Evolutionary conservation across 331 rosid genomes (phyloP).

Genomic region (Quercus phellos): DNA sequence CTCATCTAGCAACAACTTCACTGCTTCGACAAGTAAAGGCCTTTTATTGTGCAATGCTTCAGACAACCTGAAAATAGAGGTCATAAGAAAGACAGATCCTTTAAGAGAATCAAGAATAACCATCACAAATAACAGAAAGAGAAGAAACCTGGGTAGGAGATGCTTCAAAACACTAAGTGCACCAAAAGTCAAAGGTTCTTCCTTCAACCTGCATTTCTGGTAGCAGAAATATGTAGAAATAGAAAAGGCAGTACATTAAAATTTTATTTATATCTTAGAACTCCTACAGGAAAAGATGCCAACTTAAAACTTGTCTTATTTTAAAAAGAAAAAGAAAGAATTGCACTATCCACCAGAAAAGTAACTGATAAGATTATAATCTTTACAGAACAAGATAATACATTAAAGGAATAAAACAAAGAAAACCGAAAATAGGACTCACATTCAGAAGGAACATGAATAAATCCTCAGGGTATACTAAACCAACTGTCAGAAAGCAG

Average conservation of each 20-base stretch:
- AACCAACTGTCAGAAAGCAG: conserved; percentile 85
- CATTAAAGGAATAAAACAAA: conserved; percentile 3
- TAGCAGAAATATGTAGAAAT: conserved; percentile 8
- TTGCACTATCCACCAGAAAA: background rate
- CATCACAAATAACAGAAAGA: conserved; percentile 11
- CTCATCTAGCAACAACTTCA: conserved; percentile 77
- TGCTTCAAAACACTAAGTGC: conserved; percentile 85
- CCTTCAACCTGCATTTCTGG: conserved; percentile 93
- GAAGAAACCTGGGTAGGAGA: conserved; percentile 83
- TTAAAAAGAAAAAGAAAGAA: background rate
- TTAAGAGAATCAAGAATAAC: conserved; percentile 19
- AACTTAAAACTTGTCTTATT: background rate
- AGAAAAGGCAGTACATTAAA: conserved; percentile 10
- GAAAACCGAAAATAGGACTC: conserved; percentile 29
- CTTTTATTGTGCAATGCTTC: conserved; percentile 91
- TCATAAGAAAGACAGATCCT: conserved; percentile 22
- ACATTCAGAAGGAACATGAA: conserved; percentile 77
- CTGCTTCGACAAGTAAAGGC: conserved; percentile 72
- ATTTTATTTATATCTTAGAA: conserved; percentile 3
- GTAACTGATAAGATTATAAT: background rate
- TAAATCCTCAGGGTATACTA: conserved; percentile 82
- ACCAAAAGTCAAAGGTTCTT: conserved; percentile 77
- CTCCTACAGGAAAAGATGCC: background rate
- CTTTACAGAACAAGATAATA: conserved; percentile 11
- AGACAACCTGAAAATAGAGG: conserved; percentile 56